Evolutionary conservation across 805 yeast genomes (phyloP), one percentile per base, ranked within the genome.

Genomic region (Spathaspora sp.): DNA sequence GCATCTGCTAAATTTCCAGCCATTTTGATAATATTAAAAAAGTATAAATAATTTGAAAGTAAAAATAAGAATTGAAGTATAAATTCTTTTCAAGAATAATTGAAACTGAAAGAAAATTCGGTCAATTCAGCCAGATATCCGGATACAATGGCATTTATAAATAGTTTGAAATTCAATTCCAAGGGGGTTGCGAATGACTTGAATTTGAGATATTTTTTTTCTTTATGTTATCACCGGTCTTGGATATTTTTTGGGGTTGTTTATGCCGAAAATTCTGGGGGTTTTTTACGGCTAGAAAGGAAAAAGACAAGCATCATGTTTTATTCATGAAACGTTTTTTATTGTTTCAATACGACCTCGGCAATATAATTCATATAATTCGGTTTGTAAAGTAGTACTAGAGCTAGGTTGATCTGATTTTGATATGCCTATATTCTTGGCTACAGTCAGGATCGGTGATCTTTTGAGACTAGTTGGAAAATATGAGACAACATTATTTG

Each of bases 1-100:
- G 65, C 51, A 39, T 69, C 73, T n/a, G 70, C 60, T 50, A 66
- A 53, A 19, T 43, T 57, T 45, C 54, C 56, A n/a, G 55, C 57
- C 62, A 59, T 59, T 42, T 14, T 42, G 29, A 23, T 23, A 23
- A 23, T 29, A 32, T 28, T 28, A 18, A 26, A 16, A 42, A 28
- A 26, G 9, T 26, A 42, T 23, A 5, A 42, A 42, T 42, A 42
- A 42, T 11, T 23, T 23, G 17, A 43, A 35, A 14, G 14, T 32
- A 19, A 23, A 43, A 23, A 23, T 12, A 23, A 16, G 14, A 35
- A 14, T n/a, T 35, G 40, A 35, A 35, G 26, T 5, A 12, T 42
- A 42, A 40, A 18, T 38, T 8, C 9, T 38, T 9, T 18, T 10
- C 16, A 19, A 28, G 11, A 42, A 18, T 18, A 10, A n/a, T 10